Conservation (phyloP, 2,329 filamentous ascomycete species). For the Aspergillus sp. region DNA sequence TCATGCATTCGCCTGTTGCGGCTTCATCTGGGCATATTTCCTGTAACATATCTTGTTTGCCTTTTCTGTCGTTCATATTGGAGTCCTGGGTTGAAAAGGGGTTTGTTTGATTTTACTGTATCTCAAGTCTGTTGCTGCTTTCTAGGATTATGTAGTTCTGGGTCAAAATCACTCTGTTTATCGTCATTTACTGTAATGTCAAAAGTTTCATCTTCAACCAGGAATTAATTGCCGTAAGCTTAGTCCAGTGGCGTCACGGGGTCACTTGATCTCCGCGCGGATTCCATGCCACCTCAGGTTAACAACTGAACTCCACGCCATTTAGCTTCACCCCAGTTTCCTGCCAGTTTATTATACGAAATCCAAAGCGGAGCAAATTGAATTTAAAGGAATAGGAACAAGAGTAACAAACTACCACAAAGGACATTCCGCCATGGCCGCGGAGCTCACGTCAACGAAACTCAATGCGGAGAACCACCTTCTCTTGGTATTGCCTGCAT, state of each 20-base stretch:
- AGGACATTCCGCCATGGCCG: conserved; percentile 26
- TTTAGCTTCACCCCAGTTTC: not conserved
- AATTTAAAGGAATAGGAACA: not conserved
- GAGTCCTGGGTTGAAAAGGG: conserved; percentile 37
- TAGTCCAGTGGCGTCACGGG: not conserved
- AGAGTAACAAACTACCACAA: not conserved
- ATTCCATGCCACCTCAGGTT: not conserved
- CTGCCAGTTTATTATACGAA: not conserved
- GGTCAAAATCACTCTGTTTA: not conserved
- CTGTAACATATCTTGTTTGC: conserved; percentile 36
- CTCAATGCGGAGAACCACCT: conserved; percentile 46
- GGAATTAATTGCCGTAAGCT: no score
- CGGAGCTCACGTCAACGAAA: conserved; percentile 41
- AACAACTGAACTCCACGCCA: not conserved
- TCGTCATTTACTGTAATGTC: not conserved
- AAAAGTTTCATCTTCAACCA: no score
- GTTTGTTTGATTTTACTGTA: conserved; percentile 22
- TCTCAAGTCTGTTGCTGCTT: conserved; percentile 10
- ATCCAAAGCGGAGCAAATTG: not conserved
- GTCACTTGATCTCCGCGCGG: conserved; percentile 3
- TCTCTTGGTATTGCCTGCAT: conserved; percentile 34
- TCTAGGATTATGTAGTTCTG: conserved; percentile 1
- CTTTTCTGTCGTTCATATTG: conserved; percentile 11
- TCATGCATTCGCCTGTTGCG: conserved; percentile 5
- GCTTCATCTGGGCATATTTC: conserved; percentile 18